phyloP scores from a whole-genome alignment of 1,284 basidiomycete genomes.

The Irpex lacteus region DNA sequence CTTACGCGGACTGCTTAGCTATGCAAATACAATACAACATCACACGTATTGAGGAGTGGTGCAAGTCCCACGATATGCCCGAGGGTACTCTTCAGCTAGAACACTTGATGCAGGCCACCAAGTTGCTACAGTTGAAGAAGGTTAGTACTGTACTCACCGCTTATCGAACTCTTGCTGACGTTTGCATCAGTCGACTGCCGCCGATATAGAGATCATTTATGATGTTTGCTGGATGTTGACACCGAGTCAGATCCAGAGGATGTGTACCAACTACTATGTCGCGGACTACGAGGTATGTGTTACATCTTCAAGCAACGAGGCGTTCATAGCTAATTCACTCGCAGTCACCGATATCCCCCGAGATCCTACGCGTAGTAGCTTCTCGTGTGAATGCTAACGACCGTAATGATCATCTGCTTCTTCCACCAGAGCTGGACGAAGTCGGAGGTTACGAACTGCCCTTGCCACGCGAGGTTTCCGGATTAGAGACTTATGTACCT shows the following conservation, averaged over 20 bases:
- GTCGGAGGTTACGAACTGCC: conserved; percentile 91
- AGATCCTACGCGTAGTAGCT: conserved; percentile 95
- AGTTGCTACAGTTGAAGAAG: conserved; percentile 98
- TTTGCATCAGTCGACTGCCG: conserved; percentile 70
- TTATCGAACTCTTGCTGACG: conserved; percentile 8
- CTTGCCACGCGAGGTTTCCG: conserved; percentile 83
- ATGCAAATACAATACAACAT: conserved; percentile 99
- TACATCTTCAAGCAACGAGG: too few species aligned
- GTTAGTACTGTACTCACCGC: conserved; percentile 38
- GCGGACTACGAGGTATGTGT: conserved; percentile 99
- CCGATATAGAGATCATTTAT: conserved; percentile 98
- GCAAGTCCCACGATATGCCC: conserved; percentile 98
- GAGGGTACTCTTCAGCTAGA: conserved; percentile 97
- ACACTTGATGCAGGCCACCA: conserved; percentile 99
- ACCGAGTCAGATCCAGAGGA: conserved; percentile 98
- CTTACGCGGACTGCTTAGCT: conserved; percentile 45
- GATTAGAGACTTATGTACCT: conserved; percentile 85
- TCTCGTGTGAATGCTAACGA: conserved; percentile 93
- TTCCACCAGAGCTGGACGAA: conserved; percentile 94
- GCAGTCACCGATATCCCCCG: conserved; percentile 93
- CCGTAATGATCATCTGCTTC: conserved; percentile 90
- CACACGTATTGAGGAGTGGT: conserved; percentile 97
- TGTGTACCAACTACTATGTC: conserved; percentile 98
- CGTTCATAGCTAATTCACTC: conserved; percentile 24
- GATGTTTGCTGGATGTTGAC: conserved; percentile 99